A percentile compares a stretch with the other conserved stretches of the same genome.
phyloP scores from a whole-genome alignment of 345 rosid species.

The Lepidium aucheri region DNA sequence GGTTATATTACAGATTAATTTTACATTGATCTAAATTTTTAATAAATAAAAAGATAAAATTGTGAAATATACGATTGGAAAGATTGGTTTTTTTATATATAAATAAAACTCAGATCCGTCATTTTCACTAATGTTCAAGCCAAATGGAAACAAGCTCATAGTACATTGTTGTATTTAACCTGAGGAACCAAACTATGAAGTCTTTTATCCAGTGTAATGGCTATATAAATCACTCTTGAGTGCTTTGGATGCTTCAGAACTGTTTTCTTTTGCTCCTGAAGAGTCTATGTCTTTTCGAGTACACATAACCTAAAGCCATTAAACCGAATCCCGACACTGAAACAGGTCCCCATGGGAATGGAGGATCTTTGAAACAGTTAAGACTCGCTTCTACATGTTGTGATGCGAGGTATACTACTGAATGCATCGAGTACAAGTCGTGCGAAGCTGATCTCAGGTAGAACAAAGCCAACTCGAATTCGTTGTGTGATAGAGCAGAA shows the following conservation, averaged over 20 bases:
- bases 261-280: constrained; percentile 87
- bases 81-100: too few relatives aligned
- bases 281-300: constrained; percentile 52
- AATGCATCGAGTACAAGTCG: constrained; percentile 73
- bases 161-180: constrained; percentile 12
- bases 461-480: constrained; percentile 79
- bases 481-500: constrained; percentile 76
- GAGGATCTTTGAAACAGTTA: constrained; percentile 91
- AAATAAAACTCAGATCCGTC: neutral
- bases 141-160: constrained; percentile 18
- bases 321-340: constrained; percentile 47
- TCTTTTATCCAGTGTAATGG: neutral
- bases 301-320: constrained; percentile 50
- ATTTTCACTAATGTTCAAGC: neutral
- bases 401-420: constrained; percentile 67
- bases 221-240: neutral
- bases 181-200: neutral
- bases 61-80: too few relatives aligned
- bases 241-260: constrained; percentile 44
- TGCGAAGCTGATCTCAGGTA: constrained; percentile 76
- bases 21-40: too few relatives aligned
- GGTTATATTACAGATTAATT: too few relatives aligned
- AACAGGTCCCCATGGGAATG: constrained; percentile 75
- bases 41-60: too few relatives aligned
- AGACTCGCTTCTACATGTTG: constrained; percentile 88